Evolutionary conservation across 768 basidiomycete species (phyloP), one percentile per base, ranked within the genome.

Genomic region (Obba rivulosa): DNA sequence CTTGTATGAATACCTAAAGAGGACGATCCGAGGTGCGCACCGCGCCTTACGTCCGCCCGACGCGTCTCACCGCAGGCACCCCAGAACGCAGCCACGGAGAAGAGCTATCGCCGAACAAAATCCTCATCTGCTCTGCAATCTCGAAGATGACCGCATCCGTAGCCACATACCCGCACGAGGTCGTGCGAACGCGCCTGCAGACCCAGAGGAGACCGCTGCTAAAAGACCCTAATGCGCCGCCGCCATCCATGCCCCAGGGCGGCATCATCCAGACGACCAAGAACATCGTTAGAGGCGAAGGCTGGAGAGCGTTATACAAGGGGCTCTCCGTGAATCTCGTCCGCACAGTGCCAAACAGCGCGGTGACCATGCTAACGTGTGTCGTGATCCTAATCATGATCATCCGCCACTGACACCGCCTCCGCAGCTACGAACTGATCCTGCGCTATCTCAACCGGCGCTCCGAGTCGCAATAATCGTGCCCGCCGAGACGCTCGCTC

Each of bases 91-190:
- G 76, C 69, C 75, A 16, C 66, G 72, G 46, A 16, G 62, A 63
- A 39, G 79, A 74, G 2, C 66, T 93, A 10, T 67, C 80, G 1
- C 77, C 80, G 11, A 55, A 61, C 14, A 63, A 81, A 18, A 94
- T 98, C 55, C 82, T 99, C 14, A 66, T 85, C 17, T 98, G 93
- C 71, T 94, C 92, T 16, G 91, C 89, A n/a, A 69, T 82, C 22
- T 87, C 93, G 18, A 99, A 99, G 66, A 96, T 97, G 89, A 84
- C 89, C 1, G 96, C 96, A 8, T 93, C 92, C 16, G 71, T 97
- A 17, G 88, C 86, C 34, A 98, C 96, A 28, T 99, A 99, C 65
- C 96, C 96, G 1, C 96, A 99, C 68, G 96, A 99, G 67, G 96
- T 99, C 38, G 77, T 99, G 31, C 87, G 96, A n/a, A 98, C 96